Base-by-base conservation (phyloP, 257 asterid genomes). In the Eustoma russellianum region DNA sequence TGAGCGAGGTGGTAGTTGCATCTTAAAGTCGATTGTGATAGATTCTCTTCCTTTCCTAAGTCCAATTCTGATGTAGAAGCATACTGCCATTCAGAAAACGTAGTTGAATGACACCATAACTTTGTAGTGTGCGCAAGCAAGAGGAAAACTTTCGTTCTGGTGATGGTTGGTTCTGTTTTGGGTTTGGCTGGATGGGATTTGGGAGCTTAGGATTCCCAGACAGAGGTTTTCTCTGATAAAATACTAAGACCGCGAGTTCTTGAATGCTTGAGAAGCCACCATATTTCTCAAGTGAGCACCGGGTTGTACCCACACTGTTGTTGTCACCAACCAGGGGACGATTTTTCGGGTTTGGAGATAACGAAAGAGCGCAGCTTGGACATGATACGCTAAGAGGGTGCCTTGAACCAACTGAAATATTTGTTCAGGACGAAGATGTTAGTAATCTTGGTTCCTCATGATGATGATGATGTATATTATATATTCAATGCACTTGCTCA, bases 121-220 rank as follows among this genome's bases (percentile, higher is more conserved):
- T n/a, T n/a, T n/a, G n/a, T n/a, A n/a, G 91, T 86, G 33, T 86
- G 94, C 79, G 95, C 95, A 46, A 75, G 94, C 65, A 86, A 81
- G 70, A 73, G 94, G 73, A 86, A 80, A 75, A 78, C 84, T 4
- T 86, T 86, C 56, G 88, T 86, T 55, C 70, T 86, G 19, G 70
- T 74, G 51, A 88, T 83, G 2, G 56, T 74, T 68, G 95, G 95
- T 46, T 81, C 86, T 5, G 77, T 86, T 14, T 81, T 53, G 95
- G 82, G 5, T 83, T 83, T 59, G 95, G 95, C 9, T 83, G 94
- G 95, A 86, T 81, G 91, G 94, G 76, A 16, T 86, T 83, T 53
- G 94, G 95, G 30, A 83, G 95, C 76, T 83, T 86, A 14, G 94
- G 95, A 7, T 86, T 86, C 59, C 85, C 72, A 16, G 88, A 83